Conservation (phyloP, 2,329 filamentous ascomycete genomes). For the Diaporthe sp. region DNA sequence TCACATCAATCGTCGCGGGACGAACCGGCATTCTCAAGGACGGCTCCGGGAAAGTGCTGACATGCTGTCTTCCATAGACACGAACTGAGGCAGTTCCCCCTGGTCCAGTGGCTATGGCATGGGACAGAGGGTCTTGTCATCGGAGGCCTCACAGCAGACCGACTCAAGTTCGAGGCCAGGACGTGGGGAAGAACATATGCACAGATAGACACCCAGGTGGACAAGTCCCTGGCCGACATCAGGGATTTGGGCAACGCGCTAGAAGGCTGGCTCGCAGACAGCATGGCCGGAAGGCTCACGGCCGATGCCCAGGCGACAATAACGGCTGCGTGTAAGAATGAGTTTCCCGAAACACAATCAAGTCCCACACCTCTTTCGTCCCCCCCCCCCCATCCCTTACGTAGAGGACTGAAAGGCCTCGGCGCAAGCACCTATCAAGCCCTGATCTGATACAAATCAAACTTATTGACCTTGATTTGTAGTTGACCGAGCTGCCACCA, state of each 20-base stretch:
- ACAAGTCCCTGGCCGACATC: neutral
- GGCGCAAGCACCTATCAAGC: neutral
- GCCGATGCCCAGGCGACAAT: neutral
- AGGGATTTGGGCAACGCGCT: neutral
- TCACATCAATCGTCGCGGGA: neutral
- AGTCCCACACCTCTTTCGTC: neutral
- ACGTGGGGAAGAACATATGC: neutral
- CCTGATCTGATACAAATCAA: neutral
- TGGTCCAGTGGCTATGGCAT: neutral
- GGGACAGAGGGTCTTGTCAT: neutral
- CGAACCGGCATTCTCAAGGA: too few species aligned
- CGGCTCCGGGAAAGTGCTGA: neutral
- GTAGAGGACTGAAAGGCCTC: neutral
- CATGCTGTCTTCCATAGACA: neutral
- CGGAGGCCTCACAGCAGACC: neutral
- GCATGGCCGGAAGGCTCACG: neutral
- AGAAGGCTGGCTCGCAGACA: neutral
- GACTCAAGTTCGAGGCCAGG: neutral
- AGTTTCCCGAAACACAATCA: neutral
- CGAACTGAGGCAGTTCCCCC: accelerated
- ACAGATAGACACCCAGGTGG: neutral
- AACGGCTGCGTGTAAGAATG: neutral
- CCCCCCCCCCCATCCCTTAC: neutral
- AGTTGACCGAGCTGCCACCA: neutral
- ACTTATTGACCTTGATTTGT: neutral